Evolutionary conservation across 2,329 filamentous ascomycete species (phyloP), one percentile per base, ranked within the genome.

Genomic region (Aspergillus glaucus): DNA sequence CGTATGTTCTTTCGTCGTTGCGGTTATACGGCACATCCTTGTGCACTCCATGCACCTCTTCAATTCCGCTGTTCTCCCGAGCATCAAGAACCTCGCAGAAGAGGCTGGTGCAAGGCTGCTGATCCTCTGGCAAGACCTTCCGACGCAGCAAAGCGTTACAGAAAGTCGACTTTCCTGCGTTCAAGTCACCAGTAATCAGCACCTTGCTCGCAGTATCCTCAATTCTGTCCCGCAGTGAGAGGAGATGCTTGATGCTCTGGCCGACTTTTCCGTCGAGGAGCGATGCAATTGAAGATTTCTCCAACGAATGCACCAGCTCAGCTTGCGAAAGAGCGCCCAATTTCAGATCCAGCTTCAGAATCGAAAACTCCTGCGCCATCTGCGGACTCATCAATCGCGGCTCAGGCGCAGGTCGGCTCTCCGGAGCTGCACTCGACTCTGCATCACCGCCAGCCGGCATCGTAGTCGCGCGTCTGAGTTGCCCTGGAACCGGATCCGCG

Each of bases 131-230:
- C 3, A 98, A 73, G 24, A 98, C 81, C 70, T 97, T 97, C 53
- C 91, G 83, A 52, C 93, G 85, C 37, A 98, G 73, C 2, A 98
- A 75, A n/a, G 93, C 93, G 69, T 98, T 98, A 74, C 93, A 98
- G 62, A 98, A 98, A 1, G 93, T 98, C 3, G 93, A 98, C 66
- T 98, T 98, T 63, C 93, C 93, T 7, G 93, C 92, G 64, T 98
- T 98, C 47, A 98, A 72, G 65, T 98, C 93, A 62, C 93, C 93
- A 0, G 93, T 98, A 15, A 98, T 85, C 50, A 98, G 73, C 1
- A 98, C 93, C 68, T 98, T 98, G 71, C 92, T 97, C 4, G 92
- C 88, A 0, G 89, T 97, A 68, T 98, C 93, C 66, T 97, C 93
- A 54, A 98, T 98, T 46, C 93, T 85, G 57, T 97, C 93, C 51